These are phyloP conservation scores for Magnusiomyces suaveolens DNA, from an alignment of 1,139 yeast species.

Conservation along the genomic window DNA sequence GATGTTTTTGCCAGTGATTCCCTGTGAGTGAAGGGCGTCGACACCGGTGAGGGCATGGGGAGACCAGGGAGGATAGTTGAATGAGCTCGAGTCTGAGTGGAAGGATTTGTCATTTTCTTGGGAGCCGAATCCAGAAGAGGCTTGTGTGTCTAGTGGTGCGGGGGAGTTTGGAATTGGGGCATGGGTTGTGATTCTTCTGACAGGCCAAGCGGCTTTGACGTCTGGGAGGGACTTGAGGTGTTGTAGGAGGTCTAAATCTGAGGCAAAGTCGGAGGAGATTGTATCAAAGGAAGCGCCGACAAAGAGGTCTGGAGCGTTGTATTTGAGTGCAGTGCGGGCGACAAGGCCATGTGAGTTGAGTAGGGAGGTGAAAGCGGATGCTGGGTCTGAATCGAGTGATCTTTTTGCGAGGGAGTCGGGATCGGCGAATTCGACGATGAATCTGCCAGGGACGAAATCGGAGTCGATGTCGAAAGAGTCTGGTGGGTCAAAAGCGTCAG, in stretches of 20 bases:
- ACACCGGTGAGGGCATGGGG: slow-evolving; percentile 20
- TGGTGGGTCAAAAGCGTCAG: background rate
- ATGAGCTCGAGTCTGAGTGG: background rate
- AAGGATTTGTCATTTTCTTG: background rate
- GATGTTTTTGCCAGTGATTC: slow-evolving; percentile 16
- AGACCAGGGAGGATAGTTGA: slow-evolving; percentile 13
- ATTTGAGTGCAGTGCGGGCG: slow-evolving; percentile 4
- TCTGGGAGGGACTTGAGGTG: slow-evolving; percentile 7
- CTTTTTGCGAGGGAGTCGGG: slow-evolving; percentile 5
- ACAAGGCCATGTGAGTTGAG: slow-evolving; percentile 4
- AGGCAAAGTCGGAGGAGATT: background rate
- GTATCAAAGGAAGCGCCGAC: slow-evolving; percentile 7
- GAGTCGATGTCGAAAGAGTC: background rate
- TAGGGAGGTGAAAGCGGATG: slow-evolving; percentile 6
- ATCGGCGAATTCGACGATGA: slow-evolving; percentile 12
- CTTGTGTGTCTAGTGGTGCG: background rate
- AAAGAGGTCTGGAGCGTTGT: background rate
- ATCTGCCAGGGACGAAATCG: slow-evolving; percentile 1
- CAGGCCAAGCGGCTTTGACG: slow-evolving; percentile 10
- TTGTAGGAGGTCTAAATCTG: background rate
- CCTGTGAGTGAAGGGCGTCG: slow-evolving; percentile 15
- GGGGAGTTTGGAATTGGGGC: background rate
- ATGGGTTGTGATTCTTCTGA: background rate
- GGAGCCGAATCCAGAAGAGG: background rate
- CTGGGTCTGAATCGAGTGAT: background rate